Evolutionary conservation across 2,329 filamentous ascomycete genomes (phyloP).

Genomic region (Cladosporium colombiae): DNA sequence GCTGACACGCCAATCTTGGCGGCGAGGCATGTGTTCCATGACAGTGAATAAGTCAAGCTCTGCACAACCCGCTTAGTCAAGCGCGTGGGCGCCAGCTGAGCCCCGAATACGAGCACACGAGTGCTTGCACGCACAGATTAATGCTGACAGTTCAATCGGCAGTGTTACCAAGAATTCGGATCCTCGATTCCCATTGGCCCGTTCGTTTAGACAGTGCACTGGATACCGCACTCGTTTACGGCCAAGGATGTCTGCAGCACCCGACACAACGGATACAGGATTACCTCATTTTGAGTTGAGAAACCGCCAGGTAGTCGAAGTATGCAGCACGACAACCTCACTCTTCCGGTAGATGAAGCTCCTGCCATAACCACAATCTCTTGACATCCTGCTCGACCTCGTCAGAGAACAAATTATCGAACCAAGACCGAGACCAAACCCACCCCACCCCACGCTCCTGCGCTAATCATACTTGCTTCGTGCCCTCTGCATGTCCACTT

Average conservation of each 20-base stretch:
- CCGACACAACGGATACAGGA: neutral
- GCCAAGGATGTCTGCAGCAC: neutral
- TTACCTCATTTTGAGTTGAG: neutral
- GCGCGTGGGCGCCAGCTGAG: neutral
- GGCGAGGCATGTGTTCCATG: neutral
- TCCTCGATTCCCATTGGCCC: neutral
- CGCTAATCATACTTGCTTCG: neutral
- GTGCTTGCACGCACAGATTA: neutral
- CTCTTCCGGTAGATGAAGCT: neutral
- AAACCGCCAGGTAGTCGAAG: neutral
- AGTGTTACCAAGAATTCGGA: neutral
- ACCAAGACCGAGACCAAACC: no score
- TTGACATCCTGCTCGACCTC: neutral
- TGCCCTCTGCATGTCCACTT: neutral
- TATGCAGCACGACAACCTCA: neutral
- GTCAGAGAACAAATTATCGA: no score
- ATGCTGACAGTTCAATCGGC: neutral
- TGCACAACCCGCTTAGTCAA: neutral
- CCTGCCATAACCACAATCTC: neutral
- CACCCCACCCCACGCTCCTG: no score
- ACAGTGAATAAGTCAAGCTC: neutral
- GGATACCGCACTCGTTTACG: neutral
- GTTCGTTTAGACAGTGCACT: neutral
- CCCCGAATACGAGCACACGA: constrained; percentile 4
- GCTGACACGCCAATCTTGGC: constrained; percentile 4